Evolutionary conservation across 805 yeast species (phyloP), one percentile per base, ranked within the genome.

Genomic region (Pichia scutulata): DNA sequence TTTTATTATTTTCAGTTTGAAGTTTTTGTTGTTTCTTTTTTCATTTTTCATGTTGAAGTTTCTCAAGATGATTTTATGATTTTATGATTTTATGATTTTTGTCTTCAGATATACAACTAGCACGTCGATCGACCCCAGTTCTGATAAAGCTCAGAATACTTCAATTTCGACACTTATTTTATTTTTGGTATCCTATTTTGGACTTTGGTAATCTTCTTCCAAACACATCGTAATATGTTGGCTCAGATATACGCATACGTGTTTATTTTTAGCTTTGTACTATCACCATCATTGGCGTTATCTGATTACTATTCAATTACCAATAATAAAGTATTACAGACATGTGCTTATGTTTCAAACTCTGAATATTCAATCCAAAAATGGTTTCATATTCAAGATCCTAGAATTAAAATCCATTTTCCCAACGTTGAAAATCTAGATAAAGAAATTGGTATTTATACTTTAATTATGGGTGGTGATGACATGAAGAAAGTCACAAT

Each of bases 271-370:
- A 4, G 7, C 5, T 22, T 39, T 14, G n/a, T 39, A 12, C 8
- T 44, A 40, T 18, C 43, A 13, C 10, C 39, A 4, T 50, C 36
- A 2, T 9, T 22, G 19, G 62, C 65, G 2, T 41, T 65, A 14
- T 56, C 54, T 28, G 70, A 66, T 46, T 18, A 36, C 4, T 58
- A 64, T 30, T 43, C 49, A 2, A 41, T 66, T 9, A 50, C 52
- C 18, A 53, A 55, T 12, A 57, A 55, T n/a, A 52, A 50, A 41
- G 53, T 57, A 12, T 51, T 63, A 14, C 68, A 65, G 51, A 56
- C 65, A 1, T 67, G 70, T 47, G 65, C 70, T 1, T 61, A 58
- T 44, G 55, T 67, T 18, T 62, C 65, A 8, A 55, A 61, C 41
- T 59, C 60, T 37, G 60, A 62, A 9, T 24, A 19, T 13, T 36